Evolutionary conservation across 257 asterid genomes (phyloP).

Genomic region (Petunia axillaris): DNA sequence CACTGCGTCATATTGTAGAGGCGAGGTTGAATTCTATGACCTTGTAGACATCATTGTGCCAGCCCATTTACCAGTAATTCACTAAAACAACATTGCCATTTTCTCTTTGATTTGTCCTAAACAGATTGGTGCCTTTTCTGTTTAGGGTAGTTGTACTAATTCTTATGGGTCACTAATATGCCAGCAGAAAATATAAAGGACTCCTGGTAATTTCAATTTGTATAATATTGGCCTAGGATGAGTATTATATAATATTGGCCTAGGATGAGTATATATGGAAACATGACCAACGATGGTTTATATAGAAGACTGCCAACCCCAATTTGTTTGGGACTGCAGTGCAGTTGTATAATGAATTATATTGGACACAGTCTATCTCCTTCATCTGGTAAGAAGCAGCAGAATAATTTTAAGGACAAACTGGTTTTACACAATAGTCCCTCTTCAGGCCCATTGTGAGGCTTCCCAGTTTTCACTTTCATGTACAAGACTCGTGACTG

Average conservation of each 20-base stretch:
- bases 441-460: background rate
- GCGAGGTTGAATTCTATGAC: constrained; percentile 1
- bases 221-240: too few species aligned
- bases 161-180: background rate
- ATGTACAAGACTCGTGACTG: constrained; percentile 4
- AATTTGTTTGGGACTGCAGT: too few species aligned
- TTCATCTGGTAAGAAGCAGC: background rate
- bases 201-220: too few species aligned
- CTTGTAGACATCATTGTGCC: background rate
- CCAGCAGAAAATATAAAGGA: too few species aligned
- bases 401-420: background rate
- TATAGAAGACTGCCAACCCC: too few species aligned
- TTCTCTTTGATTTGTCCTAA: background rate
- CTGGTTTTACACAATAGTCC: background rate
- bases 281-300: too few species aligned
- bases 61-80: background rate
- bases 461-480: background rate
- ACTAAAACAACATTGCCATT: background rate
- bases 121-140: background rate
- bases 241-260: too few species aligned
- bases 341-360: too few species aligned
- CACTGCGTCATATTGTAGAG: background rate
- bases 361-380: constrained; percentile 12
- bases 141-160: background rate
- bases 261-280: too few species aligned